Evolutionary conservation across 805 yeast species (phyloP), one percentile per base, ranked within the genome.

Genomic region (Teunomyces gatunensis): DNA sequence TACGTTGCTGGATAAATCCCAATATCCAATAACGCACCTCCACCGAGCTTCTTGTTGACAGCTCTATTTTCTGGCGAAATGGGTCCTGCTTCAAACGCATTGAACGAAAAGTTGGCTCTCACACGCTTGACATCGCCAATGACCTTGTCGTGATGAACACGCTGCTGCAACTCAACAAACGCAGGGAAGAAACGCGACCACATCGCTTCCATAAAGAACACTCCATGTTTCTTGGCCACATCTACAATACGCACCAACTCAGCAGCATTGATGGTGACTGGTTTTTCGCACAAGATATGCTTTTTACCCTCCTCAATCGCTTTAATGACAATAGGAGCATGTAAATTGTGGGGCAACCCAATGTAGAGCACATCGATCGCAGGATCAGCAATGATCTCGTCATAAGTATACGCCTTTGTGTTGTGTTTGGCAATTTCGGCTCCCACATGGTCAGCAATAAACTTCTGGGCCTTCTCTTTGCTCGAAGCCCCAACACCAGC

Each of bases 171-270:
- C 15, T 56, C 52, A 17, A 73, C 57, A 37, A 49, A 52, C 3
- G 77, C 49, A 2, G 85, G 85, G 65, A 78, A 75, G 52, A 74
- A 78, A 42, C 81, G 67, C 4, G 83, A 73, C 84, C 84, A 79
- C 45, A 78, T 73, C 4, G 79, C 86, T 59, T 81, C 87, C 83
- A 81, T 76, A 32, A 81, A 62, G 50, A 75, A 79, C 42, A 71
- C 56, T 1, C 68, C 65, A 57, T 73, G 71, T 46, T 58, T 50
- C 53, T 66, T 64, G 3, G 85, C 85, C 40, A 72, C 65, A 1
- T 57, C 65, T 42, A 71, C 59, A 9, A 80, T 55, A 35, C 68
- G 74, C 25, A 62, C 53, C 5, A 79, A 69, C 47, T 80, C 81
- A 17, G 60, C 59, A 3, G 61, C 63, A 50, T 78, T 79, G 44